Conservation (phyloP, 441 rosid species). For the Gossypium lobatum region DNA sequence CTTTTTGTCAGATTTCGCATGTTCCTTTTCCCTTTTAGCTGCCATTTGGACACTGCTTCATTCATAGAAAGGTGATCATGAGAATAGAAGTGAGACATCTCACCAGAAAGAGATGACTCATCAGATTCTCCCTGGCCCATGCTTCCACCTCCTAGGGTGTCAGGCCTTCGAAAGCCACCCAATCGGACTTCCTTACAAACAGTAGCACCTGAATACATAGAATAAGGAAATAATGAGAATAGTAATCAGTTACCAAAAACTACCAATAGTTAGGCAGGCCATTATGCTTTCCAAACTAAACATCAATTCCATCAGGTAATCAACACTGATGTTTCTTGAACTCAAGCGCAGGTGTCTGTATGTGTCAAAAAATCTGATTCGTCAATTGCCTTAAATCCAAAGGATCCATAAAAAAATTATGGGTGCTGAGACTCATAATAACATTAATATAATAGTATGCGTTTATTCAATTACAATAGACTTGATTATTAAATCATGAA, state of each 20-base stretch:
- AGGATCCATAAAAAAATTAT: neutral
- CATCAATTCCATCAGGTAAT: neutral
- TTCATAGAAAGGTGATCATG: conserved; percentile 41
- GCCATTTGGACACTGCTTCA: conserved; percentile 89
- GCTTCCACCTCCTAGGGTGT: conserved; percentile 49
- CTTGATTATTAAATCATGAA: neutral
- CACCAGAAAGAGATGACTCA: conserved; percentile 64
- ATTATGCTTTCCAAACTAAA: neutral
- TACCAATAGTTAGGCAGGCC: neutral
- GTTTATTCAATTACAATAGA: neutral
- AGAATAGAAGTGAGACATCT: conserved; percentile 42
- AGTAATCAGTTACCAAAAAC: neutral
- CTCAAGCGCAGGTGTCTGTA: neutral
- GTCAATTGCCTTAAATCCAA: neutral
- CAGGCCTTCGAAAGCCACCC: conserved; percentile 35
- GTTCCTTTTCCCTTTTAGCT: conserved; percentile 82
- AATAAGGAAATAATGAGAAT: conserved; percentile 13
- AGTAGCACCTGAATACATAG: conserved; percentile 38
- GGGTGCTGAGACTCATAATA: neutral
- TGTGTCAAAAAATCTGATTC: neutral
- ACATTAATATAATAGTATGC: neutral
- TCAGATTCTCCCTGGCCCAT: conserved; percentile 67
- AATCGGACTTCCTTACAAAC: conserved; percentile 32
- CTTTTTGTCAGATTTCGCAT: conserved; percentile 57
- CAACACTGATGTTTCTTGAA: neutral